Conservation (phyloP, 768 basidiomycete species). For the Lactarius tabidus region DNA sequence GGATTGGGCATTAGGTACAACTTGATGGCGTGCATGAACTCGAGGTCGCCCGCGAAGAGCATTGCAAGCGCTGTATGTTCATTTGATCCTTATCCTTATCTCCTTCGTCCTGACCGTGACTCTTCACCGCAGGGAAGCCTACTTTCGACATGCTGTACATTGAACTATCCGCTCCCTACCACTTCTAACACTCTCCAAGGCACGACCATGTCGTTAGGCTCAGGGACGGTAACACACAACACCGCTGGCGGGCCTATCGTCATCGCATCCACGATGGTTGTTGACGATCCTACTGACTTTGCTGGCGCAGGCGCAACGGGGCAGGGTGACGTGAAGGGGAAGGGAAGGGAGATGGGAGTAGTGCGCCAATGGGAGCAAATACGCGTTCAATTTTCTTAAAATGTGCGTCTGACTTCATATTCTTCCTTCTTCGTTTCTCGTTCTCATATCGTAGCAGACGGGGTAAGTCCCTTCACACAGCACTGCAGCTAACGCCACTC, state of each 20-base stretch:
- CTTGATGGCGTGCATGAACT: constrained; percentile 67
- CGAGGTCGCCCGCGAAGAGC: constrained; percentile 74
- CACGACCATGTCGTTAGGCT: constrained; percentile 76
- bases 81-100: constrained; percentile 6
- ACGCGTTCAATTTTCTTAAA: constrained; percentile 86
- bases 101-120: neutral
- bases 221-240: constrained; percentile 86
- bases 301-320: constrained; percentile 67
- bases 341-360: constrained; percentile 86
- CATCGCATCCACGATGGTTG: constrained; percentile 89
- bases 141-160: no score
- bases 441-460: constrained; percentile 49
- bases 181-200: constrained; percentile 50
- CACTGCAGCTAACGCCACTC: constrained; percentile 67
- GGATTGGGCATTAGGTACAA: constrained; percentile 82
- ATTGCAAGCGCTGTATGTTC: constrained; percentile 71
- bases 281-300: constrained; percentile 75
- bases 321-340: constrained; percentile 88
- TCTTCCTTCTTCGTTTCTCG: constrained; percentile 1
- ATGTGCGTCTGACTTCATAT: constrained; percentile 45
- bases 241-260: constrained; percentile 79
- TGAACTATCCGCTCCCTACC: constrained; percentile 52
- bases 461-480: constrained; percentile 87
- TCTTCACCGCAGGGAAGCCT: constrained; percentile 66
- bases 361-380: constrained; percentile 96